Evolutionary conservation across 148 eudicot species (phyloP).

Genomic region (Bassia scoparia): DNA sequence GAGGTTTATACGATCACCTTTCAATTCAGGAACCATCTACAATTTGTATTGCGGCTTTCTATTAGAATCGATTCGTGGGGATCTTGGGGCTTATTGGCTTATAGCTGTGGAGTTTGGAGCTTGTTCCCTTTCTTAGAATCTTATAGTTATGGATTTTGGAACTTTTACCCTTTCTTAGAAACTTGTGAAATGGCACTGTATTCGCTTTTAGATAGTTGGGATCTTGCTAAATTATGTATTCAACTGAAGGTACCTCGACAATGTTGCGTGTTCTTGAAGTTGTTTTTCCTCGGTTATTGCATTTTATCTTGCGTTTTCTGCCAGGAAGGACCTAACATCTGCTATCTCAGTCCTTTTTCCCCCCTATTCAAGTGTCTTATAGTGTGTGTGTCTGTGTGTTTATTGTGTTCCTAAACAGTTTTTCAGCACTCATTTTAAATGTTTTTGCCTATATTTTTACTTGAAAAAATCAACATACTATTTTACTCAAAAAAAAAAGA

Average conservation of each 20-base stretch:
- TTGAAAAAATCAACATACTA: no score
- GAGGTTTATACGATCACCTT: constrained; percentile 30
- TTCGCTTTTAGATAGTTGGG: constrained; percentile 18
- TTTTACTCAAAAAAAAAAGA: no score
- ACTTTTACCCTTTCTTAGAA: constrained; percentile 6
- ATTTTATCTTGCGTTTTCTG: not conserved
- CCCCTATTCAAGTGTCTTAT: no score
- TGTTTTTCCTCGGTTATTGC: not conserved
- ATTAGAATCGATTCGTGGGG: constrained; percentile 33
- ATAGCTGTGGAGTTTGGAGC: constrained; percentile 14
- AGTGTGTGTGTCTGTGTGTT: no score
- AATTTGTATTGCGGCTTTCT: constrained; percentile 19
- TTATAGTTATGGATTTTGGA: constrained; percentile 6
- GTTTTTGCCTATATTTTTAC: no score
- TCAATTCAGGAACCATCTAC: constrained; percentile 26
- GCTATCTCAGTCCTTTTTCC: not conserved
- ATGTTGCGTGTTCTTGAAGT: constrained; percentile 10
- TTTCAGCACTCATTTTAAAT: no score
- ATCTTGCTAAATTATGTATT: constrained; percentile 16
- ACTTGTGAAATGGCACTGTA: constrained; percentile 12
- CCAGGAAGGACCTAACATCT: not conserved
- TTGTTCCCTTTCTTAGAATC: constrained; percentile 17
- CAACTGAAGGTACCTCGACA: constrained; percentile 3
- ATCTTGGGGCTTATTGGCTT: constrained; percentile 1
- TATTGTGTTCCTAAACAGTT: no score